Percentiles rank a stretch among this genome's conserved stretches.
Conservation (phyloP, 305 asterid genomes). For the Rubia occidens region DNA sequence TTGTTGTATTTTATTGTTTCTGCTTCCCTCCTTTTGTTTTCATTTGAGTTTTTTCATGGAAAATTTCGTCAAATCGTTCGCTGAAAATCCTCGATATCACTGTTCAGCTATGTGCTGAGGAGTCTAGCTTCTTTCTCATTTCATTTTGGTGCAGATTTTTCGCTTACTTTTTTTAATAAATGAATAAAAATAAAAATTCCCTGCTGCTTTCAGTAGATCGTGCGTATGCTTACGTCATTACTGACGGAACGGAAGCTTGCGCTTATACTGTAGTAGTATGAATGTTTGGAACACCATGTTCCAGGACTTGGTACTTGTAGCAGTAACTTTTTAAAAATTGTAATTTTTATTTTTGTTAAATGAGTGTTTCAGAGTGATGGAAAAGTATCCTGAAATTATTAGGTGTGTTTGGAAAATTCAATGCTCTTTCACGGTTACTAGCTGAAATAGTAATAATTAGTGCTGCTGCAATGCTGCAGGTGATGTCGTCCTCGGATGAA, state of each 20-base stretch:
- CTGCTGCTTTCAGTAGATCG: neutral
- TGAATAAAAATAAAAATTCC: neutral
- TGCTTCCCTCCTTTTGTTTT: neutral
- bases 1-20: neutral
- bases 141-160: neutral
- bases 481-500: conserved; percentile 52
- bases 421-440: neutral
- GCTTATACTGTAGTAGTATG: neutral
- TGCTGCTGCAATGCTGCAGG: conserved; percentile 3
- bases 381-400: too few species aligned
- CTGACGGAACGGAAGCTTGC: neutral
- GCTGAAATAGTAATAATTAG: neutral
- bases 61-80: neutral
- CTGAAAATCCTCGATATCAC: neutral
- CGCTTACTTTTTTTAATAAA: neutral
- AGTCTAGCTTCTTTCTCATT: neutral
- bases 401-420: neutral
- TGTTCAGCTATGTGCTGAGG: neutral
- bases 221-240: neutral
- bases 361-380: neutral
- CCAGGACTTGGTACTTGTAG: neutral
- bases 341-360: too few species aligned
- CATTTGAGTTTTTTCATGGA: neutral
- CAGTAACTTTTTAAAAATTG: neutral
- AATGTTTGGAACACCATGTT: neutral